Conservation (phyloP, 2,329 filamentous ascomycete genomes). For the Phyllosticta citrichinensis region DNA sequence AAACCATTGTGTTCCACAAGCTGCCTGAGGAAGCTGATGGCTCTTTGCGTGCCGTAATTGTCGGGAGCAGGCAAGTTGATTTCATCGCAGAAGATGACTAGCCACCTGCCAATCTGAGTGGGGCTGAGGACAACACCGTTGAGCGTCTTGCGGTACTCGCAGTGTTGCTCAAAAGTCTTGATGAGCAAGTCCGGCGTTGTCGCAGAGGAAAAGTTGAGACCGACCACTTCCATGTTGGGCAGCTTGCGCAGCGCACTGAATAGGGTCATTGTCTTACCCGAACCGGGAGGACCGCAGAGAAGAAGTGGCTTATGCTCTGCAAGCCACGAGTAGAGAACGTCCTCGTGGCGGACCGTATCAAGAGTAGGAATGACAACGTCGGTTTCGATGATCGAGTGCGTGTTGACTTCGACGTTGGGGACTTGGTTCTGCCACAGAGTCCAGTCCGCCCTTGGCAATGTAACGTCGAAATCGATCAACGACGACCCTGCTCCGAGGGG, state of each 20-base stretch:
- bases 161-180: slow-evolving; percentile 99
- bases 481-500: slow-evolving; percentile 67
- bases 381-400: slow-evolving; percentile 93
- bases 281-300: slow-evolving; percentile 93
- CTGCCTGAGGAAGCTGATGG: slow-evolving; percentile 94
- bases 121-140: slow-evolving; percentile 94
- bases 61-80: slow-evolving; percentile 98
- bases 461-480: slow-evolving; percentile 91
- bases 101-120: slow-evolving; percentile 92
- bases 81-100: slow-evolving; percentile 98
- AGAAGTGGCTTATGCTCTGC: slow-evolving; percentile 96
- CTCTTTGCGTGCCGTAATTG: slow-evolving; percentile 92
- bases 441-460: slow-evolving; percentile 81
- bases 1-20: slow-evolving; percentile 98
- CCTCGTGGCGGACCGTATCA: slow-evolving; percentile 94
- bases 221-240: slow-evolving; percentile 97
- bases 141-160: slow-evolving; percentile 97
- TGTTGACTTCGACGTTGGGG: slow-evolving; percentile 91
- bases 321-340: slow-evolving; percentile 98
- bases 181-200: slow-evolving; percentile 96
- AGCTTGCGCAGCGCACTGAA: slow-evolving; percentile 96
- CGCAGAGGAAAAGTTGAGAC: slow-evolving; percentile 97
- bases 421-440: slow-evolving; percentile 90
- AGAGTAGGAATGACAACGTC: slow-evolving; percentile 97
- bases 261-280: slow-evolving; percentile 98